A percentile compares a stretch with the other conserved stretches of the same genome.
Conservation (phyloP, 305 asterid species). For the Euphrasia arctica region DNA sequence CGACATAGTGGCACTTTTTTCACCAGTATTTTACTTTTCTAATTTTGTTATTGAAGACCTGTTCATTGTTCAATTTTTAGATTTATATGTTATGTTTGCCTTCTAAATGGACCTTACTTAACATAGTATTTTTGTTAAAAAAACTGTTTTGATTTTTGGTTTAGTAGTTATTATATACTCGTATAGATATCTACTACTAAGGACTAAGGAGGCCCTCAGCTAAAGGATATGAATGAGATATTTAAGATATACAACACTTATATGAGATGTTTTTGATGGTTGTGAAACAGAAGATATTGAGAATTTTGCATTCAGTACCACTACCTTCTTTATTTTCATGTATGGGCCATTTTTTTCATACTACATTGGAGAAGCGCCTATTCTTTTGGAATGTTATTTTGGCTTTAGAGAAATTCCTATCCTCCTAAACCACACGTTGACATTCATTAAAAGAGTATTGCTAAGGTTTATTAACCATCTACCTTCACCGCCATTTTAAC, state of each 20-base stretch:
- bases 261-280: constrained; percentile 2
- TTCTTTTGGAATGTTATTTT: not conserved
- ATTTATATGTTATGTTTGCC: constrained; percentile 11
- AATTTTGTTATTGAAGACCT: constrained; percentile 7
- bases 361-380: constrained; percentile 4
- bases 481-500: constrained; percentile 20
- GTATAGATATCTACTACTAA: not conserved
- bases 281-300: constrained; percentile 19
- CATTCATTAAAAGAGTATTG: constrained; percentile 12
- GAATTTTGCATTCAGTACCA: not conserved
- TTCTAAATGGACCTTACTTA: not conserved
- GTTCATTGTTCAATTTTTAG: constrained; percentile 9
- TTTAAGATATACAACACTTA: not conserved
- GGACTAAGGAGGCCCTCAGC: not conserved
- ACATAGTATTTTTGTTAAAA: no score
- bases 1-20: constrained; percentile 5
- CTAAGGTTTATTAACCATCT: not conserved
- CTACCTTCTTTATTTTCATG: not conserved
- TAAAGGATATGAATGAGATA: constrained; percentile 7
- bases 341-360: not conserved
- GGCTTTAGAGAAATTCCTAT: constrained; percentile 13
- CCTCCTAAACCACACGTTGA: constrained; percentile 1
- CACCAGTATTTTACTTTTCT: constrained; percentile 2
- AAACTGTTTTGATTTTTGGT: not conserved
- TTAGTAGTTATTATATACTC: not conserved